These are phyloP conservation scores for Penicillium odoratum DNA, from an alignment of 495 filamentous ascomycete genomes.

Conservation along the genomic window DNA sequence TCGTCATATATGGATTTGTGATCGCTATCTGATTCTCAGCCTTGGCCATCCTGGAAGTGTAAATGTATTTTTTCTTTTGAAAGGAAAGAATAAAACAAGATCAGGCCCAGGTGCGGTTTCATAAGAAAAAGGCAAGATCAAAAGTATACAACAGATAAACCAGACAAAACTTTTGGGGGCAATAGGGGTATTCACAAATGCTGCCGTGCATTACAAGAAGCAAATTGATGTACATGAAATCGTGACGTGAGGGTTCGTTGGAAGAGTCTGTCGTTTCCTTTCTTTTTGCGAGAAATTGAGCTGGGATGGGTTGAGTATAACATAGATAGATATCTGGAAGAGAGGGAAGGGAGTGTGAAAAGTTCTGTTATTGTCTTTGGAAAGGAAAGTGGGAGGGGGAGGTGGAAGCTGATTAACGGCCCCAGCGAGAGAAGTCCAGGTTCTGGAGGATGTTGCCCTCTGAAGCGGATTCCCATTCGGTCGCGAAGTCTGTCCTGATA, in stretches of 20 bases:
- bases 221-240: constrained; percentile 38
- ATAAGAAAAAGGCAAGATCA: constrained; percentile 16
- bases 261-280: not conserved
- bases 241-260: constrained; percentile 14
- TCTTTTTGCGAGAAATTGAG: not conserved
- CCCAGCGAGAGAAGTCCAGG: constrained; percentile 48
- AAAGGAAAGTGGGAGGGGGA: not conserved
- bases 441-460: constrained; percentile 42
- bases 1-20: not conserved
- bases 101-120: not conserved
- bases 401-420: constrained; percentile 20
- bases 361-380: not conserved
- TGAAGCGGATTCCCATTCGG: constrained; percentile 45
- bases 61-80: not conserved
- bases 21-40: not conserved
- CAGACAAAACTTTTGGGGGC: constrained; percentile 31
- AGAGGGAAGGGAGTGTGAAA: not conserved
- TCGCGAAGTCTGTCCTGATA: constrained; percentile 32
- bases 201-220: constrained; percentile 25
- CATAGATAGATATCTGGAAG: not conserved
- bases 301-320: not conserved
- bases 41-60: not conserved
- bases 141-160: constrained; percentile 6
- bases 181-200: constrained; percentile 41
- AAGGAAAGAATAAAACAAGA: not conserved